These are phyloP conservation scores for Mucor circinelloides DNA, from an alignment of 371 early-diverging fungal genomes.

Conservation along the genomic window DNA sequence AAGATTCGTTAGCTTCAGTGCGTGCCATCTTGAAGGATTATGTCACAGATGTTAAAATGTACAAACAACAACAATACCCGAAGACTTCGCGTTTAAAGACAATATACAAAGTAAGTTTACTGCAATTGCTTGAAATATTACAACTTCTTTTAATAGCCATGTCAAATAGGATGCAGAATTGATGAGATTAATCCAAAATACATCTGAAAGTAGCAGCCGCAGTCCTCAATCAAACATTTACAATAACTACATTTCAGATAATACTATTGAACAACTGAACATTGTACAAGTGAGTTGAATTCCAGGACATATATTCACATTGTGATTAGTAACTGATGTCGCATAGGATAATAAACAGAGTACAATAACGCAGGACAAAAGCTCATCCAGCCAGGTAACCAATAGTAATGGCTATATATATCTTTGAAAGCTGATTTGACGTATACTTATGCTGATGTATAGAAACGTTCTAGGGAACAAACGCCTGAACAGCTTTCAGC, in stretches of 20 bases:
- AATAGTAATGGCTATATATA: slow-evolving; percentile 7
- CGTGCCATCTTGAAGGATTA: slow-evolving; percentile 7
- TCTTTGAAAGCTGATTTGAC: slow-evolving; percentile 3
- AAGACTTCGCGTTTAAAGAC: slow-evolving; percentile 1
- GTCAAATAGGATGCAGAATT: slow-evolving; percentile 5
- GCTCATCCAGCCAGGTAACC: slow-evolving; percentile 6
- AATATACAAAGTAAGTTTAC: slow-evolving; percentile 2
- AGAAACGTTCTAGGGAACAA: slow-evolving; percentile 14
- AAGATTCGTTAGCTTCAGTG: slow-evolving; percentile 10
- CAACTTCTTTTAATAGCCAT: background rate
- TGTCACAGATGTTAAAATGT: slow-evolving; percentile 9
- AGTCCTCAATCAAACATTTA: slow-evolving; percentile 10
- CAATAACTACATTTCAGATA: slow-evolving; percentile 8
- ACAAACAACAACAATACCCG: background rate
- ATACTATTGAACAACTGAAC: slow-evolving; percentile 14
- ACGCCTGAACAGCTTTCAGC: background rate
- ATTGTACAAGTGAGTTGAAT: slow-evolving; percentile 9
- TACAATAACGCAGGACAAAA: slow-evolving; percentile 14
- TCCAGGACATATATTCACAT: background rate
- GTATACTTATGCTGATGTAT: slow-evolving; percentile 10
- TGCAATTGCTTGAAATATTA: background rate
- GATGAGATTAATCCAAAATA: background rate
- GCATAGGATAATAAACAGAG: slow-evolving; percentile 14
- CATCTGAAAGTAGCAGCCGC: background rate
- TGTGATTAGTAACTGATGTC: slow-evolving; percentile 6